Evolutionary conservation across 495 filamentous ascomycete genomes (phyloP).

Genomic region (Podospora comata): DNA sequence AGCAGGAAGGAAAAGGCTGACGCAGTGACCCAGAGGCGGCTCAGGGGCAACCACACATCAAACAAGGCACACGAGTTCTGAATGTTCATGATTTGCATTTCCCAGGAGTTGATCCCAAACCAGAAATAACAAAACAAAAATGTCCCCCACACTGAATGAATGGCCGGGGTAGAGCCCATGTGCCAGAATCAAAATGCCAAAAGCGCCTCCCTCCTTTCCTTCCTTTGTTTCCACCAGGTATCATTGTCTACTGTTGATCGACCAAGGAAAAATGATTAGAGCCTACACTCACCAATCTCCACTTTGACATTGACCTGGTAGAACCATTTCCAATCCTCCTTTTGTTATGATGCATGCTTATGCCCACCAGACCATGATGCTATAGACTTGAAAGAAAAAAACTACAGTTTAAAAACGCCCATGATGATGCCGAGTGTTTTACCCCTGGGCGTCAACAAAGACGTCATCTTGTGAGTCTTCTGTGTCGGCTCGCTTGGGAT

Average conservation of each 20-base stretch:
- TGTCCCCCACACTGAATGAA: conserved; percentile 6
- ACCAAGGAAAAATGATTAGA: conserved; percentile 1
- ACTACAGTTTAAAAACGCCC: neutral
- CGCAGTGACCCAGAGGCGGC: no score
- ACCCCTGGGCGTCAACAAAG: conserved; percentile 35
- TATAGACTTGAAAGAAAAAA: conserved; percentile 6
- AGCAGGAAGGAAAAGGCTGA: no score
- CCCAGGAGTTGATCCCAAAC: conserved; percentile 17
- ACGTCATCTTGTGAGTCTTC: conserved; percentile 33
- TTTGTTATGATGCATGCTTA: neutral
- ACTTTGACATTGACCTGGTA: conserved; percentile 8
- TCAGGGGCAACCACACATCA: neutral
- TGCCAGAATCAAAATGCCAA: conserved; percentile 16
- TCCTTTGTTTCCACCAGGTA: conserved; percentile 13
- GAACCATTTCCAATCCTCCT: neutral
- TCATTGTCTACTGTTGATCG: conserved; percentile 11
- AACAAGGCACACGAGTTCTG: neutral
- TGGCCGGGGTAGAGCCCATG: conserved; percentile 17
- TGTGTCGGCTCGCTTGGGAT: conserved; percentile 24
- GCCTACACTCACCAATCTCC: neutral
- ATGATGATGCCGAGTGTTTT: neutral
- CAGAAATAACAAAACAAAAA: conserved; percentile 3
- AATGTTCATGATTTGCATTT: conserved; percentile 7
- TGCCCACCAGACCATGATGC: neutral
- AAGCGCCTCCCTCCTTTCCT: conserved; percentile 10